Conservation (phyloP, 2,329 filamentous ascomycete genomes). For the Fusarium udum region DNA sequence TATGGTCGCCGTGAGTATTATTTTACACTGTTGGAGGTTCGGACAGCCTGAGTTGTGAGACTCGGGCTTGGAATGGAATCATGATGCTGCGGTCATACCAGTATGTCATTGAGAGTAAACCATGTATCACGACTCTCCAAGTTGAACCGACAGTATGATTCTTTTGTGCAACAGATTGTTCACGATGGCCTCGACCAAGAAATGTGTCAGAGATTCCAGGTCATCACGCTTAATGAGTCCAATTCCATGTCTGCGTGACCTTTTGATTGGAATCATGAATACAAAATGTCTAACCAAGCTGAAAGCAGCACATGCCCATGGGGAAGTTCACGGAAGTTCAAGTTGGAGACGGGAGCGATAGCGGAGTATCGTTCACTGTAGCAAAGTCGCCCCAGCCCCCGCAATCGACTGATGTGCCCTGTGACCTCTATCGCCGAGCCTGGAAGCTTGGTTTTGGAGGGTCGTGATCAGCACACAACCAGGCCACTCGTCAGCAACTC, state of each 20-base stretch:
- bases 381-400: constrained; percentile 1
- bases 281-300: neutral
- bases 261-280: neutral
- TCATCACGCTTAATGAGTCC: neutral
- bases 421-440: constrained; percentile 21
- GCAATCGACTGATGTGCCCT: constrained; percentile 38
- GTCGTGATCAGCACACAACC: constrained; percentile 34
- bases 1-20: neutral
- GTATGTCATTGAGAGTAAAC: neutral
- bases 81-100: neutral
- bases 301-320: neutral
- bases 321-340: neutral
- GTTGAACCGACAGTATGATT: neutral
- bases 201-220: neutral
- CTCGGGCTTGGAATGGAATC: neutral
- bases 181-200: neutral
- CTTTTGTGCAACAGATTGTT: neutral
- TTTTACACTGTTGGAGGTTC: neutral
- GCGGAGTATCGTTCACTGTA: constrained; percentile 14
- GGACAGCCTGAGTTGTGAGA: neutral
- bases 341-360: neutral
- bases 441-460: constrained; percentile 4
- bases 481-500: constrained; percentile 29
- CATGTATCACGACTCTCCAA: neutral
- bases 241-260: constrained; percentile 17